These are phyloP conservation scores for Amylostereum areolatum DNA, from an alignment of 1,284 basidiomycete species.

Conservation along the genomic window DNA sequence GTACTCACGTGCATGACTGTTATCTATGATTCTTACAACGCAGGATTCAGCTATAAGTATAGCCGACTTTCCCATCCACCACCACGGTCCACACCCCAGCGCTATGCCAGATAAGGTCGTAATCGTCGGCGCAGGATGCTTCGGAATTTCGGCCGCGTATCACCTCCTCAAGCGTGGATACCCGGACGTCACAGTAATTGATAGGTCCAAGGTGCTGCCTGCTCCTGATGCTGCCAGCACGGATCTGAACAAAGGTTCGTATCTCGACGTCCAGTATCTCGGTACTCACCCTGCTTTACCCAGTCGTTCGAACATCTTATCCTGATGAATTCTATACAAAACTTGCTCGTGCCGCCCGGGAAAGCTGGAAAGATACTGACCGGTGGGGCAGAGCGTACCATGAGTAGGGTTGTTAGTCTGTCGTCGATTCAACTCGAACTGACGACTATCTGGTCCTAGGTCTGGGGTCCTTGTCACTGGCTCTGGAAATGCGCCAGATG, in stretches of 20 bases:
- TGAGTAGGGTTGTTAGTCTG: constrained; percentile 46
- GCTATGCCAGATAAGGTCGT: constrained; percentile 34
- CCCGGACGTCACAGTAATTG: constrained; percentile 63
- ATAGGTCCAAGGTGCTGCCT: constrained; percentile 58
- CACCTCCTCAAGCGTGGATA: constrained; percentile 69
- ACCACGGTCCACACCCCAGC: no score
- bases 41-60: no score
- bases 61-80: no score
- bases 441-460: constrained; percentile 25
- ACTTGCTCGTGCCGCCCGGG: constrained; percentile 69
- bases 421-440: neutral
- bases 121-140: constrained; percentile 79
- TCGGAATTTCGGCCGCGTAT: constrained; percentile 78
- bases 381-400: constrained; percentile 76
- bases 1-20: no score
- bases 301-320: constrained; percentile 72
- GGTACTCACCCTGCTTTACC: neutral
- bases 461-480: constrained; percentile 58
- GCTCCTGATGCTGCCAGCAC: constrained; percentile 78
- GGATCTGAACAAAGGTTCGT: constrained; percentile 78
- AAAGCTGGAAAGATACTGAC: constrained; percentile 57
- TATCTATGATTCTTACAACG: no score
- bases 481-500: constrained; percentile 31
- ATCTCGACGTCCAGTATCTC: no score
- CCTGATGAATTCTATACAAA: constrained; percentile 62